phyloP scores from a whole-genome alignment of 768 basidiomycete species.

The Tephrocybe sp. region DNA sequence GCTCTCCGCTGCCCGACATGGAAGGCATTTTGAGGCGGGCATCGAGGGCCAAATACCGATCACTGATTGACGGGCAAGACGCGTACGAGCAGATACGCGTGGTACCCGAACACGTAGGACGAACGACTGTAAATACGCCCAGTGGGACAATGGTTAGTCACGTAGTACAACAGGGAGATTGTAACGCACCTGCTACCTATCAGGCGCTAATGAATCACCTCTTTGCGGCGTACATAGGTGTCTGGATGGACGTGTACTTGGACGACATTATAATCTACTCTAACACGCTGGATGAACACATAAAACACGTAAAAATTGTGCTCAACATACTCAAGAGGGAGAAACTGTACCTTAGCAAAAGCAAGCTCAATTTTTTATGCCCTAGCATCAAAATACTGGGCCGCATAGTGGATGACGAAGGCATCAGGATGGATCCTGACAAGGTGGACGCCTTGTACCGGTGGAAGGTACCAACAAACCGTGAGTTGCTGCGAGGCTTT shows the following conservation, averaged over 20 bases:
- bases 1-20: conserved; percentile 1
- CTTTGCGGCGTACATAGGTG: conserved; percentile 1
- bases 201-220: conserved; percentile 9
- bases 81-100: conserved; percentile 11
- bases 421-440: neutral
- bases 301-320: neutral
- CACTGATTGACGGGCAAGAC: conserved; percentile 3
- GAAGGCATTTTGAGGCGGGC: neutral
- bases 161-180: conserved; percentile 1
- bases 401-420: neutral
- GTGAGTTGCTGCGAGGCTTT: too few species aligned
- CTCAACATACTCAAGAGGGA: neutral
- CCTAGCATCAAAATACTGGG: neutral
- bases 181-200: neutral
- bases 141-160: conserved; percentile 6
- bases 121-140: conserved; percentile 3
- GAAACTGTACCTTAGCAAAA: neutral
- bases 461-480: too few species aligned
- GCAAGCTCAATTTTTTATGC: neutral
- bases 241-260: neutral
- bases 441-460: neutral
- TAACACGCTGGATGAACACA: neutral
- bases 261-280: neutral
- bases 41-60: neutral
- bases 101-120: neutral